Base-by-base conservation (phyloP, 768 basidiomycete genomes). In the Pulveroboletus ravenelii region DNA sequence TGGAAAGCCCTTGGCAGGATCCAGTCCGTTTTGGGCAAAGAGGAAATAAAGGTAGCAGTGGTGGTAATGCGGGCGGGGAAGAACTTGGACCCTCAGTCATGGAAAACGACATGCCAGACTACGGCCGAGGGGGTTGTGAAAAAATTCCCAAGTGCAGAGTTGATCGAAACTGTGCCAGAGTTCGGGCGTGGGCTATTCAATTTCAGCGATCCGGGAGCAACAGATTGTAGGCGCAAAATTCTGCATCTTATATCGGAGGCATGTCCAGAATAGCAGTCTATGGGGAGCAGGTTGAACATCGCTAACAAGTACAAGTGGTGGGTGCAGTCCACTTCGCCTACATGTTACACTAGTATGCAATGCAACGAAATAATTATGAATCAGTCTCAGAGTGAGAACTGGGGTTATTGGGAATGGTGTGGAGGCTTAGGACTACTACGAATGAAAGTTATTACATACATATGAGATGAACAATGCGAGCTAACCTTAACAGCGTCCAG, bases 1-100 rank as follows among this genome's bases (percentile, higher is more conserved):
- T 63, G 62, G 62, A 61, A 51, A 45, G 52, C 49, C 23, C 61
- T 57, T 25, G 40, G 54, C 50, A 51, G 54, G 51, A 51, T 63
- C 38, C 49, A 45, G 23, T 43, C 31, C 1, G 40, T 57, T 29
- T 63, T 65, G 25, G 51, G 55, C 41, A 6, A 48, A 10, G 37
- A 6, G 44, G 48, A 31, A 6, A 2, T 49, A 18, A 51, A 42
- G 27, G 55, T 63, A 10, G 63, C 50, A 5, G 48, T 63, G 39
- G 55, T 63, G 13, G 55, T 54, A 15, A 63, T 41, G 35, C 54
- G 43, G 14, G n/a, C n/a, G n/a, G 56, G 46, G 10, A 37, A 1
- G 13, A 55, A 60, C 7, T 39, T 57, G 20, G 27, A 30, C 12
- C 30, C n/a, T n/a, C n/a, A 43, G 13, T 34, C 27, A 14, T 63